These are phyloP conservation scores for Kodamaea anthophila DNA, from an alignment of 1,139 yeast genomes.

Conservation along the genomic window DNA sequence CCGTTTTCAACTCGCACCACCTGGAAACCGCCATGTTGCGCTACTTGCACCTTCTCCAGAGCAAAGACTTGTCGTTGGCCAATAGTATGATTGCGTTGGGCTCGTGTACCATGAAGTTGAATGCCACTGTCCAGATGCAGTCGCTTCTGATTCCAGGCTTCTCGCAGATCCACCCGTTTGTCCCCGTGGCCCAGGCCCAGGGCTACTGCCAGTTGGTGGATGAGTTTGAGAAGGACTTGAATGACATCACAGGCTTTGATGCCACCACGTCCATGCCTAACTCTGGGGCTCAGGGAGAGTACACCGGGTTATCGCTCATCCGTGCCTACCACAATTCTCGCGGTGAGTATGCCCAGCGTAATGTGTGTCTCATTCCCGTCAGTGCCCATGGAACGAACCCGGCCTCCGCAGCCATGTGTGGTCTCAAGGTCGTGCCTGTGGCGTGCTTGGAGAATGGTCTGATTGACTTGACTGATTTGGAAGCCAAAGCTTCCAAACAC, in stretches of 20 bases:
- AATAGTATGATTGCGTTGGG: conserved; percentile 97
- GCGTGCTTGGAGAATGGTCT: conserved; percentile 85
- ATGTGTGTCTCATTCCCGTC: conserved; percentile 90
- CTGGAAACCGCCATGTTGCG: conserved; percentile 93
- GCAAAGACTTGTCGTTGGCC: conserved; percentile 86
- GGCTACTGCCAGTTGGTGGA: conserved; percentile 73
- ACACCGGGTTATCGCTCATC: conserved; percentile 86
- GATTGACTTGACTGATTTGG: conserved; percentile 71
- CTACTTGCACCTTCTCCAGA: conserved; percentile 78
- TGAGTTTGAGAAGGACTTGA: conserved; percentile 79
- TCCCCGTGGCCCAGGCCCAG: conserved; percentile 75
- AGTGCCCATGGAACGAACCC: conserved; percentile 99
- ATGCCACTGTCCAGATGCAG: conserved; percentile 91
- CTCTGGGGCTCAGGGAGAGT: conserved; percentile 98
- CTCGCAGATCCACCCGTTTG: conserved; percentile 84
- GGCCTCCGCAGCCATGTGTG: conserved; percentile 97
- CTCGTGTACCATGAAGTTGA: conserved; percentile 95
- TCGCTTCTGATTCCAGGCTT: conserved; percentile 95
- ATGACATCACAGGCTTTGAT: conserved; percentile 91
- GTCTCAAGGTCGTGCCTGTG: conserved; percentile 86
- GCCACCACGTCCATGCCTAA: conserved; percentile 93
- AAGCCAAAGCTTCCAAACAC: conserved; percentile 66
- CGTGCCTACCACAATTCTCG: conserved; percentile 66
- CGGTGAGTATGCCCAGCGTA: conserved; percentile 65
- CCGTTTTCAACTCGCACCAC: conserved; percentile 82